Evolutionary conservation across 768 basidiomycete species (phyloP), one percentile per base, ranked within the genome.

Genomic region (Tricholoma flavovirens): DNA sequence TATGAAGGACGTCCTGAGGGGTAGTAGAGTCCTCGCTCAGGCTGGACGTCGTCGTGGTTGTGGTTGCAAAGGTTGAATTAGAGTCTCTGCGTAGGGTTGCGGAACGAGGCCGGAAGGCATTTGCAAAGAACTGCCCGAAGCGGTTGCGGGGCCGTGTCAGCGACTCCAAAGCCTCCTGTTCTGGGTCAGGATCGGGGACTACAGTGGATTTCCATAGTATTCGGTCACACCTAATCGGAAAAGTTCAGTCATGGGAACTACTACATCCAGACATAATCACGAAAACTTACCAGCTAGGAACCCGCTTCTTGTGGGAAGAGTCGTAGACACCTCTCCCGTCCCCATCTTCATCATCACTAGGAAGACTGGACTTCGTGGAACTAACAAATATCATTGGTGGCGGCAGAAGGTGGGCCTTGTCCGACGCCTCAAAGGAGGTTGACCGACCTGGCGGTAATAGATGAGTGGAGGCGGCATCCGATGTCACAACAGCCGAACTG

Each of bases 131-230:
- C 38, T 80, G 78, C 22, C 80, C 73, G 50, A 87, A 74, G 36
- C 76, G 75, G 24, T 72, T 78, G n/a, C 77, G 73, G 29, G 76
- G 68, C 35, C 74, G 65, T 43, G 64, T 50, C 51, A 64, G 45
- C 42, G 65, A 61, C 35, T 66, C 63, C 49, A 60, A 56, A 49
- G 36, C 35, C 29, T 56, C 66, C 30, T 77, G 73, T 33, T 75
- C 77, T 8, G 71, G 67, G 22, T 77, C 73, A 1, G 72, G 69
- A 11, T 76, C 76, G 14, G 78, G 78, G 29, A 73, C 64, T 22
- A 88, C 75, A 0, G 86, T 90, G 5, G 87, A 78, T 68, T 90
- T 93, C 84, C 84, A 92, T 4, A 93, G 70, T 45, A 93, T 88
- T 17, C 90, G 83, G 66, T 93, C 90, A 64, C 90, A 93, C 88